Base-by-base conservation (phyloP, 2,329 filamentous ascomycete species). In the Cephalotrichum gorgonifer region DNA sequence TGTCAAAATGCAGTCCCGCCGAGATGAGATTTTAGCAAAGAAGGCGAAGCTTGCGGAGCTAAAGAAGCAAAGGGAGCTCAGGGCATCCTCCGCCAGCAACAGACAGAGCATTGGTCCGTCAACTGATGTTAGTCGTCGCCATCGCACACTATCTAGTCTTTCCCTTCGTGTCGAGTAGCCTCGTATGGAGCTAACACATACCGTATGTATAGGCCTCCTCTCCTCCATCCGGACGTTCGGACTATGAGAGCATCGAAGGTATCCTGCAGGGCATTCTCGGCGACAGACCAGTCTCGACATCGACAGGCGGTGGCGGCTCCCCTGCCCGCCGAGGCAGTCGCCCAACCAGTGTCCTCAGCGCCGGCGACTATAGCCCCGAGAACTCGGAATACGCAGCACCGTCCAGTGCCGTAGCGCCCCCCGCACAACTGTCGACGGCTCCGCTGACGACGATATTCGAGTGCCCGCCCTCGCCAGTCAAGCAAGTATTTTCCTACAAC, bases 41-140 rank as follows among this genome's bases (percentile, higher is more conserved):
- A 91, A 88, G 74, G 91, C 90, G 54, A 96, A 93, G 75, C 88
- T 98, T 60, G 90, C 88, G 45, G 93, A 97, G 76, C 78, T 98
- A 56, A 96, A 95, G 72, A 81, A 87, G 54, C 89, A 96, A 70
- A 81, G 93, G 58, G 89, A 94, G 65, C 72, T 91, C 58, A 79
- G 90, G 52, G 80, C 87, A 55, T 86, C 78, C 62, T 87, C 94
- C 63, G 81, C 86, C 58, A 78, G 77, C 54, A 81, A 74, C 57
- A 80, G 88, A 56, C 78, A 83, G 60, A 86, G 81, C 63, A 72
- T 82, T 58, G 81, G 81, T 52, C 78, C 79, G 61, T 70, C 78
- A 47, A 78, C 76, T 64, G 88, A 95, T 71, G 88, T 94, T 76
- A 58, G 71, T 67, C 52, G 51, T 54, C 26, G 14, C n/a, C 46